A percentile compares a stretch with the other conserved stretches of the same genome.
phyloP scores from a whole-genome alignment of 371 early-diverging fungal genomes.

The Mortierella sp. region DNA sequence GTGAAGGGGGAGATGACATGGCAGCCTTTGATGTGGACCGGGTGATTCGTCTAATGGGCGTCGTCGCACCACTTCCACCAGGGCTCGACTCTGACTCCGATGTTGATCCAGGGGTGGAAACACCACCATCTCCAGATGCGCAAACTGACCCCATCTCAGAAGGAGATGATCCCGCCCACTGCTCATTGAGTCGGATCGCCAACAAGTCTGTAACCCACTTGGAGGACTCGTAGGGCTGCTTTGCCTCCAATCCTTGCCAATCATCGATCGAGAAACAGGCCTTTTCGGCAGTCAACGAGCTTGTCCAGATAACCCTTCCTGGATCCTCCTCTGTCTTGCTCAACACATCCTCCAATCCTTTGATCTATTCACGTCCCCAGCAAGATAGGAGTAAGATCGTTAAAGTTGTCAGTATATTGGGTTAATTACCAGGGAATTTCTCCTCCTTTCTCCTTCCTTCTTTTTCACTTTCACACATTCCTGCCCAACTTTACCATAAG shows the following conservation, averaged over 20 bases:
- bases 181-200: slow-evolving; percentile 65
- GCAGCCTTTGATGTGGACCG: slow-evolving; percentile 23
- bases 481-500: slow-evolving; percentile 70
- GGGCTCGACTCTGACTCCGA: slow-evolving; percentile 17
- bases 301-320: slow-evolving; percentile 84
- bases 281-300: slow-evolving; percentile 75
- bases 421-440: too few relatives aligned
- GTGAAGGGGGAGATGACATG: neutral
- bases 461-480: neutral
- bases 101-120: neutral
- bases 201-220: slow-evolving; percentile 82
- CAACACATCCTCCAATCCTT: slow-evolving; percentile 68
- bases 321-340: slow-evolving; percentile 63
- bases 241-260: slow-evolving; percentile 78
- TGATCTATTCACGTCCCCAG: slow-evolving; percentile 58
- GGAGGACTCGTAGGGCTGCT: slow-evolving; percentile 83
- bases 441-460: neutral
- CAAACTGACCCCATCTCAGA: neutral
- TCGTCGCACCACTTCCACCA: neutral
- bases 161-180: slow-evolving; percentile 40
- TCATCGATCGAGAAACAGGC: slow-evolving; percentile 69
- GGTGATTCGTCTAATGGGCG: slow-evolving; percentile 24
- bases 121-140: neutral
- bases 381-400: neutral
- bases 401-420: neutral